Evolutionary conservation across 352 stramenopile genomes (phyloP).

Genomic region (Stramenopiles sp.): DNA sequence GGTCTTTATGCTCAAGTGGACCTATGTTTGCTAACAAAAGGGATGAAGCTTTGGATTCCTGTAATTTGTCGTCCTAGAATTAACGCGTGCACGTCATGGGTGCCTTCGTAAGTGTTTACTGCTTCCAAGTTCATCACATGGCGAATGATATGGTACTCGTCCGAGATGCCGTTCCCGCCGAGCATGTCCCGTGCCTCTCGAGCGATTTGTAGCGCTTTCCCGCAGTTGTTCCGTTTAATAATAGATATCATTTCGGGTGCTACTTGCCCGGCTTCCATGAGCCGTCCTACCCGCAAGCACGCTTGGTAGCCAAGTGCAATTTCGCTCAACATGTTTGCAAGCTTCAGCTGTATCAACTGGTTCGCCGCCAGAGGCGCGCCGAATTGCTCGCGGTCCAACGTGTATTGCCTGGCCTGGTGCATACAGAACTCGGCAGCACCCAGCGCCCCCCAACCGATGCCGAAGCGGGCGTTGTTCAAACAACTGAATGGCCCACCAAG

Average conservation of each 20-base stretch:
- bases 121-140: slow-evolving; percentile 92
- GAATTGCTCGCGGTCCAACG: slow-evolving; percentile 81
- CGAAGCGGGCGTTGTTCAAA: slow-evolving; percentile 87
- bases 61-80: slow-evolving; percentile 91
- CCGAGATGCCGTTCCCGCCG: slow-evolving; percentile 88
- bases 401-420: slow-evolving; percentile 74
- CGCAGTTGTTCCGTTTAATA: slow-evolving; percentile 84
- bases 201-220: slow-evolving; percentile 79
- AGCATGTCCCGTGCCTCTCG: slow-evolving; percentile 80
- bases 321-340: slow-evolving; percentile 88
- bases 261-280: slow-evolving; percentile 56
- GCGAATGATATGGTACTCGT: slow-evolving; percentile 96
- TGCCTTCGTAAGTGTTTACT: slow-evolving; percentile 98
- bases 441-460: slow-evolving; percentile 87
- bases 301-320: slow-evolving; percentile 75
- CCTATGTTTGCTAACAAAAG: slow-evolving; percentile 19
- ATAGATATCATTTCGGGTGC: slow-evolving; percentile 73
- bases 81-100: slow-evolving; percentile 92
- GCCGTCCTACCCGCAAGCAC: slow-evolving; percentile 62
- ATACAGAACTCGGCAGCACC: slow-evolving; percentile 85
- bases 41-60: slow-evolving; percentile 77
- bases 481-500: slow-evolving; percentile 84
- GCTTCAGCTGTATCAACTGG: slow-evolving; percentile 93
- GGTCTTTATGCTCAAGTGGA: too few relatives aligned
- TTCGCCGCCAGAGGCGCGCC: slow-evolving; percentile 84